Evolutionary conservation across 768 basidiomycete genomes (phyloP), one percentile per base, ranked within the genome.

Genomic region (Tulasnella sp.): DNA sequence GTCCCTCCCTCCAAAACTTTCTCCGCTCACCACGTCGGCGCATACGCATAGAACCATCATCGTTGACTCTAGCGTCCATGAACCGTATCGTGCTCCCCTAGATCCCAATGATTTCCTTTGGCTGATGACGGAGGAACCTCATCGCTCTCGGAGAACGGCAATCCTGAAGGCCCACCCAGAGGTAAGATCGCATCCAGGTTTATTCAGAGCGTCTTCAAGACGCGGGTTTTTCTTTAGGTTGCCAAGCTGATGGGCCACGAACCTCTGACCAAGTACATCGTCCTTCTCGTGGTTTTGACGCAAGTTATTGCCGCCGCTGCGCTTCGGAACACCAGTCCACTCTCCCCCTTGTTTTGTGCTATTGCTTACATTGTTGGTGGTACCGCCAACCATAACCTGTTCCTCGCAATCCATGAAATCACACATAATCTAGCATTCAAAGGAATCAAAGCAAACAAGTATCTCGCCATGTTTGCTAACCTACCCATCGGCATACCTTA

Each of bases 91-190:
- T 7, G 67, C 65, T 37, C 83, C 84, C 0, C 81, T 82, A 66
- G 82, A 91, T 64, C 84, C 87, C 1, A 69, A 74, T 0, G 94
- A 98, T 63, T 98, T 96, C 65, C 74, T 97, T 29, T 99, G 96
- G 96, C 66, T 93, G 42, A 87, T 97, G 83, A 96, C 90, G 0
- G 96, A 99, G 70, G 96, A 99, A 66, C 96, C 96, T 2, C 96
- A 99, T 69, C 79, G 94, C 49, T 81, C 82, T 14, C 73, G 96
- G 54, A 73, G 96, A 58, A 82, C 80, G 72, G 84, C 79, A 6
- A 97, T 99, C 60, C 77, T 98, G 74, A 93, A 93, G 65, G 84
- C 86, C 0, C 92, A 98, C 66, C 96, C 96, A 0, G 83, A 96
- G 75, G 88, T 86, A 59, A 53, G 75, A 69, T 14, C 11, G 15